These are phyloP conservation scores for Candida succiphila DNA, from an alignment of 805 yeast genomes.

Conservation along the genomic window DNA sequence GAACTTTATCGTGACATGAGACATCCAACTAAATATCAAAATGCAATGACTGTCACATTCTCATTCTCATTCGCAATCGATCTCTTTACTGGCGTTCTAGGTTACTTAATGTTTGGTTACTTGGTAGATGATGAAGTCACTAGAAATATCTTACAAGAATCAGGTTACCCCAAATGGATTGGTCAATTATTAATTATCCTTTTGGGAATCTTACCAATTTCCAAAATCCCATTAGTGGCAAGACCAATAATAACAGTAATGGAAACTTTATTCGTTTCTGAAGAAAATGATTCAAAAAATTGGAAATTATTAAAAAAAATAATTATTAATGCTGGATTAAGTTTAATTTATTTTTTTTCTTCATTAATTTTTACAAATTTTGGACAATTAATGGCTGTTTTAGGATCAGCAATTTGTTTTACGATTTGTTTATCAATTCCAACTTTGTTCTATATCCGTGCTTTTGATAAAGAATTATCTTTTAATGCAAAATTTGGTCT, in stretches of 20 bases:
- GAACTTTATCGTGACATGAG: conserved; percentile 65
- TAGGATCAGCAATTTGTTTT: conserved; percentile 77
- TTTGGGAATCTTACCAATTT: conserved; percentile 75
- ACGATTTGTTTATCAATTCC: conserved; percentile 75
- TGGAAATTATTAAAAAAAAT: conserved; percentile 3
- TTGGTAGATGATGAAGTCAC: conserved; percentile 42
- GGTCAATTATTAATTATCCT: conserved; percentile 46
- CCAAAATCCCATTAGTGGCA: conserved; percentile 76
- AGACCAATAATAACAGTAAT: conserved; percentile 71
- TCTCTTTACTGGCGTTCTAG: conserved; percentile 52
- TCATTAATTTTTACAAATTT: conserved; percentile 68
- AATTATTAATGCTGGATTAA: conserved; percentile 36
- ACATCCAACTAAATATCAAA: conserved; percentile 45
- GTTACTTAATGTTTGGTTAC: conserved; percentile 51
- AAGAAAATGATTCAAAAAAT: neutral
- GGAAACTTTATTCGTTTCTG: conserved; percentile 26
- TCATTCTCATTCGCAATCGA: conserved; percentile 52
- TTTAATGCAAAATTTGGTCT: conserved; percentile 29
- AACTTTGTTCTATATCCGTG: conserved; percentile 53
- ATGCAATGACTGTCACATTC: conserved; percentile 49
- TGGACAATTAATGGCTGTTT: conserved; percentile 69
- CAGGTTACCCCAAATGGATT: conserved; percentile 39
- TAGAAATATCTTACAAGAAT: conserved; percentile 30
- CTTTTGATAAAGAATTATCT: conserved; percentile 37
- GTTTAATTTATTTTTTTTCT: conserved; percentile 43